Conservation (phyloP, 2,329 filamentous ascomycete genomes). For the Aspergillaceae sp. region DNA sequence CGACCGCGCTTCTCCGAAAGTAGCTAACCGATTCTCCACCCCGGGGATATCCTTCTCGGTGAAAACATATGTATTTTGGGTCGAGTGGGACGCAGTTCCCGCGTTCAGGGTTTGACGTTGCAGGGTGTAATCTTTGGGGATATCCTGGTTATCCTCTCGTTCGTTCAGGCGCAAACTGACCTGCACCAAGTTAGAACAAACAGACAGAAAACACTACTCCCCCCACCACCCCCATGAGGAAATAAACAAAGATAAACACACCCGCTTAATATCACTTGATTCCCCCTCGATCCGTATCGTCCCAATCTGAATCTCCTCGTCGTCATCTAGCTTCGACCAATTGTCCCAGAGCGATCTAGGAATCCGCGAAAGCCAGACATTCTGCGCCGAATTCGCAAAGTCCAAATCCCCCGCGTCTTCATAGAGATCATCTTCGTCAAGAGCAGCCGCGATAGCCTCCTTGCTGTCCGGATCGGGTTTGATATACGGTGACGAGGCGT, state of each 20-base stretch:
- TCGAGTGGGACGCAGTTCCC: conserved; percentile 33
- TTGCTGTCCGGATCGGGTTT: conserved; percentile 35
- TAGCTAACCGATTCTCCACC: conserved; percentile 45
- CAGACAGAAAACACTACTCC: conserved; percentile 10
- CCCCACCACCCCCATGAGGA: not conserved
- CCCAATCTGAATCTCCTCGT: conserved; percentile 73
- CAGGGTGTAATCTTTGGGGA: conserved; percentile 86
- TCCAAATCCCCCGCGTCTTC: conserved; percentile 59
- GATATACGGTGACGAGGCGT: conserved; percentile 28
- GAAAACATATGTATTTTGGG: conserved; percentile 84
- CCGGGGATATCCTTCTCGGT: conserved; percentile 87
- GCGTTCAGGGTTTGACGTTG: conserved; percentile 55
- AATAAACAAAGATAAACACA: conserved; percentile 13
- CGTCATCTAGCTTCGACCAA: conserved; percentile 67
- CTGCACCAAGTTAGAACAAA: conserved; percentile 34
- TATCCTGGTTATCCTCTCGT: conserved; percentile 57
- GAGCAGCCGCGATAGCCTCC: conserved; percentile 23
- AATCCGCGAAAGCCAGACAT: conserved; percentile 64
- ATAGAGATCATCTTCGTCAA: conserved; percentile 60
- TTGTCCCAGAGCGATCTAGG: conserved; percentile 73
- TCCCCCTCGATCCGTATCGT: conserved; percentile 56
- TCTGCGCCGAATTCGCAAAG: conserved; percentile 42
- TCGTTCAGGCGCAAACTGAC: conserved; percentile 63
- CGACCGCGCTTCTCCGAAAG: conserved; percentile 38
- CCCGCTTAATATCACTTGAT: conserved; percentile 44